Percentiles rank a stretch among this genome's conserved stretches.
Conservation (phyloP, 345 rosid species). For the Mercurialis annua region DNA sequence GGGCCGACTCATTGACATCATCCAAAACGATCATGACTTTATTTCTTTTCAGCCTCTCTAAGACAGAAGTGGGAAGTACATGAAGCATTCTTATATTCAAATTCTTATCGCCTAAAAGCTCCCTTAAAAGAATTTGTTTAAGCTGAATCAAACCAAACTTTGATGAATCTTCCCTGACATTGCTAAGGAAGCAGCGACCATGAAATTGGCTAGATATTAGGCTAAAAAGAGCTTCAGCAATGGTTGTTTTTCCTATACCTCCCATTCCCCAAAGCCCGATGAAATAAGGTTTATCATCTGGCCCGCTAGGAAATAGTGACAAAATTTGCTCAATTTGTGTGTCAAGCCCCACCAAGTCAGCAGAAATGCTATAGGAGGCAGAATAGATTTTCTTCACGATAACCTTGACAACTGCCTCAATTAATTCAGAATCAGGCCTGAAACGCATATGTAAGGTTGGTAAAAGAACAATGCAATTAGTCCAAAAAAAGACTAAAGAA, state of each 20-base stretch:
- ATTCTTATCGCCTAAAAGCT: conserved; percentile 14
- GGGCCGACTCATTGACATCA: conserved; percentile 6
- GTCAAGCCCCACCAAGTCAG: conserved; percentile 31
- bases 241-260: conserved; percentile 52
- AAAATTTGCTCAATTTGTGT: conserved; percentile 12
- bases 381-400: no score
- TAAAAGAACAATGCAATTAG: no score
- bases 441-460: no score
- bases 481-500: no score
- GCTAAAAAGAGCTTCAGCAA: conserved; percentile 36
- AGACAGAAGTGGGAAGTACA: conserved; percentile 2
- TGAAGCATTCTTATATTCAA: conserved; percentile 4
- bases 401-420: no score
- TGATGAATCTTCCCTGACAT: conserved; percentile 22
- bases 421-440: no score
- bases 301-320: conserved; percentile 11
- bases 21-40: conserved; percentile 24
- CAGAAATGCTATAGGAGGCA: no score
- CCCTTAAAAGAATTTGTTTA: conserved; percentile 1
- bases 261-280: conserved; percentile 46
- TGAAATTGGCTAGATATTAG: conserved; percentile 29
- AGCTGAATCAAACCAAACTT: no score
- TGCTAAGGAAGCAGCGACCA: conserved; percentile 35
- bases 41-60: conserved; percentile 10
- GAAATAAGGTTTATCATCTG: conserved; percentile 17